phyloP scores from a whole-genome alignment of 2,329 filamentous ascomycete species.

The Cladosporium sp. region DNA sequence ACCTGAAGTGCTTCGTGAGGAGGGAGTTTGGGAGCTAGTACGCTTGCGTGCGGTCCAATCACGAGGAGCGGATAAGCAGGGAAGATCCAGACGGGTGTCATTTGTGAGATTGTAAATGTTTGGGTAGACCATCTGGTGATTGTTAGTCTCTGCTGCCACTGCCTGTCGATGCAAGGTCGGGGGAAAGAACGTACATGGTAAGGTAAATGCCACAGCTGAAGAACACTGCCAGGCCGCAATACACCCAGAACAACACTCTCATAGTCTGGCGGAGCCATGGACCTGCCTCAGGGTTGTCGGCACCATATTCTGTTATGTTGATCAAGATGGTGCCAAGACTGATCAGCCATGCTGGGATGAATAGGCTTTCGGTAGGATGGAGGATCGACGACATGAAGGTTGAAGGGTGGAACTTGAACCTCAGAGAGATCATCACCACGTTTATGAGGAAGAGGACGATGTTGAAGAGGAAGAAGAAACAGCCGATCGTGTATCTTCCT shows the following conservation, averaged over 20 bases:
- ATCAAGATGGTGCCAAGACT: conserved; percentile 61
- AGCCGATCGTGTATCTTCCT: conserved; percentile 46
- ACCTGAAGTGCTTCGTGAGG: conserved; percentile 47
- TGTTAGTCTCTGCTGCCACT: background rate
- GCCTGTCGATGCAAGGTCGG: background rate
- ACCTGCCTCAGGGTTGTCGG: conserved; percentile 44
- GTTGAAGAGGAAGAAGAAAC: conserved; percentile 46
- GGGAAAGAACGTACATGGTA: conserved; percentile 57
- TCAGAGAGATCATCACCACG: conserved; percentile 59
- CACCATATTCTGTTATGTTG: conserved; percentile 73
- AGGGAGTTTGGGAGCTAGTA: conserved; percentile 47
- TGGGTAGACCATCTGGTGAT: conserved; percentile 57
- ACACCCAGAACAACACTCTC: conserved; percentile 70
- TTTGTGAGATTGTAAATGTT: conserved; percentile 69
- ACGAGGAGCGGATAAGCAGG: conserved; percentile 78
- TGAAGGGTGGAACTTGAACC: conserved; percentile 66
- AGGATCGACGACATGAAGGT: conserved; percentile 68
- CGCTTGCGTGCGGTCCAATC: conserved; percentile 67
- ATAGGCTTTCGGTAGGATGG: conserved; percentile 74
- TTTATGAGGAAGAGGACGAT: conserved; percentile 66
- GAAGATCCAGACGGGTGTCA: conserved; percentile 88
- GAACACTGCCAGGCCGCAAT: conserved; percentile 62
- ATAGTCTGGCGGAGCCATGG: conserved; percentile 54
- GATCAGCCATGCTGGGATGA: conserved; percentile 65
- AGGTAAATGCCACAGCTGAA: conserved; percentile 70